Conservation (phyloP, 176 grass and related monocot genomes). For the Oryza australiensis region DNA sequence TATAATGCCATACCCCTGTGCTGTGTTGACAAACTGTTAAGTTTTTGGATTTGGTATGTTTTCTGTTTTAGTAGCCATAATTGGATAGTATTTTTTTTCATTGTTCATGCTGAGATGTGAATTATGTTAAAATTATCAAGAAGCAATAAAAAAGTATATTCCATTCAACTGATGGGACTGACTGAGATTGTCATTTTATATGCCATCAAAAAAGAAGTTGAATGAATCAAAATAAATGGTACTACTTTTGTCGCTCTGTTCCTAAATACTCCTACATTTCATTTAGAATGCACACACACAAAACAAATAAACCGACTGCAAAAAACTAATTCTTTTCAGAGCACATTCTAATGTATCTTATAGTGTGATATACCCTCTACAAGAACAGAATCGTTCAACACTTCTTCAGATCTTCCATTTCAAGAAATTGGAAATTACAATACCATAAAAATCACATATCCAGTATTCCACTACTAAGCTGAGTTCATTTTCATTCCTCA, state of each 20-base stretch:
- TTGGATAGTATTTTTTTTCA: neutral
- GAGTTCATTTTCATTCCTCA: neutral
- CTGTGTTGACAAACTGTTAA: neutral
- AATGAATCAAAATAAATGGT: constrained; percentile 13
- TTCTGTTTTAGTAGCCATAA: neutral
- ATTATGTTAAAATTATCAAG: neutral
- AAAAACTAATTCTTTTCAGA: constrained; percentile 15
- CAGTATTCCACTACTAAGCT: neutral
- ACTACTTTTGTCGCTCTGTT: neutral
- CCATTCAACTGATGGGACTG: neutral
- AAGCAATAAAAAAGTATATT: neutral
- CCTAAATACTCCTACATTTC: neutral
- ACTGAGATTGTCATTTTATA: neutral
- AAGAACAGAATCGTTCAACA: neutral
- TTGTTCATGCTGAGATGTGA: neutral
- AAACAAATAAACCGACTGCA: no score
- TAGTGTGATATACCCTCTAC: neutral
- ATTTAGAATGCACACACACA: neutral
- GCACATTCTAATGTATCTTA: neutral
- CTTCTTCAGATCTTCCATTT: neutral
- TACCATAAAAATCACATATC: neutral
- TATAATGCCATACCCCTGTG: neutral
- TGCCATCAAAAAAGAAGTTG: constrained; percentile 19
- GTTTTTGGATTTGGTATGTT: neutral
- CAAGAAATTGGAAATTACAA: neutral